Conservation (phyloP, 257 asterid genomes). For the Solanum sejunctum region DNA sequence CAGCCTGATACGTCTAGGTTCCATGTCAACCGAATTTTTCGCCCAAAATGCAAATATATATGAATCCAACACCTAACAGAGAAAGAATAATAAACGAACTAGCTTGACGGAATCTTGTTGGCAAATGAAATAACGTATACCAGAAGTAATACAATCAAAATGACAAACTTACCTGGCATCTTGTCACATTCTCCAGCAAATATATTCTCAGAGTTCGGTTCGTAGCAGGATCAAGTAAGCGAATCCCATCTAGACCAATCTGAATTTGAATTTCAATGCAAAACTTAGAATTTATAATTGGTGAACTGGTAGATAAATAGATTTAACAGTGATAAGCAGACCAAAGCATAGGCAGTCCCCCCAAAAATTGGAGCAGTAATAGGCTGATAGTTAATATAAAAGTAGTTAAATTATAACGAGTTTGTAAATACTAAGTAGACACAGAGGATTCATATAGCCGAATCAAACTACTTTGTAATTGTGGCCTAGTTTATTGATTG, state of each 20-base stretch:
- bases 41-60: constrained; percentile 91
- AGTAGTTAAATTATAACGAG: neutral
- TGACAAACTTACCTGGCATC: constrained; percentile 57
- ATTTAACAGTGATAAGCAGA: neutral
- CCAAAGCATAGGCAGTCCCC: neutral
- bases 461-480: neutral
- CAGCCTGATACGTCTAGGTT: constrained; percentile 67
- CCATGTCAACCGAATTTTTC: constrained; percentile 51
- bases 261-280: constrained; percentile 9
- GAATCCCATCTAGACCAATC: constrained; percentile 88
- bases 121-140: neutral
- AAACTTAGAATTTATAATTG: neutral
- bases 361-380: neutral
- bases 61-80: constrained; percentile 59
- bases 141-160: neutral
- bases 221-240: constrained; percentile 58
- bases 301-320: neutral
- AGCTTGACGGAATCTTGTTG: neutral
- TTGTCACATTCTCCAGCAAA: constrained; percentile 56
- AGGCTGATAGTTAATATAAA: neutral
- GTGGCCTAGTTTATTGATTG: neutral
- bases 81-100: neutral
- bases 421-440: neutral
- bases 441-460: neutral
- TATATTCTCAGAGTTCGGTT: constrained; percentile 47